Conservation (phyloP, 1,139 yeast genomes). For the Zygosaccharomyces sapae region DNA sequence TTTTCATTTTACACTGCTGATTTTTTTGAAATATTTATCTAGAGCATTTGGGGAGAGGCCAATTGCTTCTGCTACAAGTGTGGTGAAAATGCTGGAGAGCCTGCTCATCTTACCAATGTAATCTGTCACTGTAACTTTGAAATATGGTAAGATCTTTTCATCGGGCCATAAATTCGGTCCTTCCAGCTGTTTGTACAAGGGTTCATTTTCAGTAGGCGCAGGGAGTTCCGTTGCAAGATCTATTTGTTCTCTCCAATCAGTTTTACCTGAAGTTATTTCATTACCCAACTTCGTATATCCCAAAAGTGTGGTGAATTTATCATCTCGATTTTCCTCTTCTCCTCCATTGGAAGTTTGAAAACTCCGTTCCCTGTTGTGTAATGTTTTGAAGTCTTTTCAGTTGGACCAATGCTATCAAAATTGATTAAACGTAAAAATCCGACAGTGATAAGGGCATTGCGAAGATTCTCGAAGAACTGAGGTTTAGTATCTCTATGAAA, state of each 20-base stretch:
- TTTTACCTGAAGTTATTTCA: constrained; percentile 56
- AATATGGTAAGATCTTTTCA: constrained; percentile 45
- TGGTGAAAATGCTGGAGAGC: constrained; percentile 44
- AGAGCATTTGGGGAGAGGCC: constrained; percentile 46
- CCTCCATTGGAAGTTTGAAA: constrained; percentile 53
- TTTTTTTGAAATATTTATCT: constrained; percentile 47
- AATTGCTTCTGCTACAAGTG: constrained; percentile 52
- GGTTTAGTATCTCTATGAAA: constrained; percentile 41
- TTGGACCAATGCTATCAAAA: constrained; percentile 34
- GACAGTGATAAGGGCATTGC: constrained; percentile 54
- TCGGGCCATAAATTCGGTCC: constrained; percentile 68
- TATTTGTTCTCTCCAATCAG: constrained; percentile 66
- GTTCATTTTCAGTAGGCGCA: constrained; percentile 44
- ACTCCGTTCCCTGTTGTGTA: constrained; percentile 43
- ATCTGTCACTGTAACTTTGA: constrained; percentile 43
- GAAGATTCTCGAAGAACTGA: constrained; percentile 44
- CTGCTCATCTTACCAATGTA: constrained; percentile 48
- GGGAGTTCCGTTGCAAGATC: constrained; percentile 62
- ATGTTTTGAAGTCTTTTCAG: constrained; percentile 41
- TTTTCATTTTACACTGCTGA: constrained; percentile 54
- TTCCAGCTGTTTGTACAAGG: constrained; percentile 53
- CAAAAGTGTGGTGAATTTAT: constrained; percentile 59
- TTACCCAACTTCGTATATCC: constrained; percentile 66
- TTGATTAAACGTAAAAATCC: constrained; percentile 53
- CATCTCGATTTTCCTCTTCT: constrained; percentile 55